Conservation (phyloP, 306 rosid species). For the Glycyrrhiza uralensis region DNA sequence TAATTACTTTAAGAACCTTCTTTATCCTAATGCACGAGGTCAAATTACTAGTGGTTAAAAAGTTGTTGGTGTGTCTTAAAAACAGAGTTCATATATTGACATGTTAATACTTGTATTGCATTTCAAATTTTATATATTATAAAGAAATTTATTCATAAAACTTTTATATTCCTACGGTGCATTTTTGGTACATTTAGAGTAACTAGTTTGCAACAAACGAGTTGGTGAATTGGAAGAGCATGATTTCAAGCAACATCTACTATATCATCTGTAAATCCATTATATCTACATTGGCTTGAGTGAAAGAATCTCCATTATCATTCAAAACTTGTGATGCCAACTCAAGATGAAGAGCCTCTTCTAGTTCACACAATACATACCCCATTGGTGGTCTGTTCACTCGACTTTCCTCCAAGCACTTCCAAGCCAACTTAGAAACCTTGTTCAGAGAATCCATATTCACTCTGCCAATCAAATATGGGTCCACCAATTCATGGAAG, state of each 20-base stretch:
- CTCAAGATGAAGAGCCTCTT: slow-evolving; percentile 26
- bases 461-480: not conserved
- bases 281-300: not conserved
- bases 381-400: slow-evolving; percentile 27
- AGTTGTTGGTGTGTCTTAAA: not conserved
- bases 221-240: not conserved
- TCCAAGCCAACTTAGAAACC: slow-evolving; percentile 26
- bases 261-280: not conserved
- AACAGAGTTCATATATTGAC: not conserved
- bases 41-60: too few species aligned
- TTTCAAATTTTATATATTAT: not conserved
- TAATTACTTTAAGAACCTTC: too few species aligned
- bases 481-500: slow-evolving; percentile 7
- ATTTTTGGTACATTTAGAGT: not conserved
- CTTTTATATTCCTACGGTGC: not conserved
- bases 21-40: too few species aligned
- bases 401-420: slow-evolving; percentile 22
- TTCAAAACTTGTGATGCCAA: not conserved
- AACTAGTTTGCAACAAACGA: not conserved
- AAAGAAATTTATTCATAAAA: not conserved
- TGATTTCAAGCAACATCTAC: not conserved
- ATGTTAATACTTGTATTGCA: not conserved
- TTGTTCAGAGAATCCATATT: slow-evolving; percentile 11
- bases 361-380: slow-evolving; percentile 14
- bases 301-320: not conserved